Evolutionary conservation across 257 asterid genomes (phyloP), one percentile per base, ranked within the genome.

Genomic region (Nemophila menziesii): DNA sequence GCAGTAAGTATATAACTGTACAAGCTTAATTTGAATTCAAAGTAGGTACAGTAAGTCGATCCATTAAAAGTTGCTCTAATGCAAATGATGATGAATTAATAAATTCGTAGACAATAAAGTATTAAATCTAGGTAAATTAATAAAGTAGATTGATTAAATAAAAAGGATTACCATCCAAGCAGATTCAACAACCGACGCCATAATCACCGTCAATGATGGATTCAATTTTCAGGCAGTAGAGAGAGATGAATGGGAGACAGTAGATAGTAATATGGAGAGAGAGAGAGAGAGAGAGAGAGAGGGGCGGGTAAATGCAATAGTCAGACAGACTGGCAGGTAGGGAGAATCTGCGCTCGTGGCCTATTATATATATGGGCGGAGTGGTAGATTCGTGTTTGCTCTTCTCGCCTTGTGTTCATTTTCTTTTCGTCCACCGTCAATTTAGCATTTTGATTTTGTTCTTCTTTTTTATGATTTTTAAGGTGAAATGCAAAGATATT

Each of bases 161-260:
- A 37, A 16, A 37, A 43, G 4, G 24, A 11, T 45, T 49, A 71
- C 79, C 79, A 66, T 56, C 79, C 79, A 71, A 57, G 64, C 75
- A 50, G 73, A 63, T 63, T 71, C 75, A 52, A 67, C 16, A 37
- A 54, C 5, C 17, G 72, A 26, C 46, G 67, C 72, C 74, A 64
- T 41, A 15, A 39, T 12, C 42, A 37, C 42, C 12, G 9, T 29
- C 36, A 13, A 29, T 3, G 8, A 29, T 29, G 8, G 36, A 7
- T 5, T 29, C 36, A 7, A 29, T 29, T 13, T 29, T 13, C 36
- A 29, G 36, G 12, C 36, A 4, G 36, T 4, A 10, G 10, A 26
- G 5, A 26, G 33, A 26, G 33, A 26, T 5, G 33, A 26, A 4
- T 5, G 5, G 6, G 33, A 26, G 33, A 26, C 10, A 26, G 44